Conservation (phyloP, 192 early-diverging fungal species). For the Geranomyces michiganensis region DNA sequence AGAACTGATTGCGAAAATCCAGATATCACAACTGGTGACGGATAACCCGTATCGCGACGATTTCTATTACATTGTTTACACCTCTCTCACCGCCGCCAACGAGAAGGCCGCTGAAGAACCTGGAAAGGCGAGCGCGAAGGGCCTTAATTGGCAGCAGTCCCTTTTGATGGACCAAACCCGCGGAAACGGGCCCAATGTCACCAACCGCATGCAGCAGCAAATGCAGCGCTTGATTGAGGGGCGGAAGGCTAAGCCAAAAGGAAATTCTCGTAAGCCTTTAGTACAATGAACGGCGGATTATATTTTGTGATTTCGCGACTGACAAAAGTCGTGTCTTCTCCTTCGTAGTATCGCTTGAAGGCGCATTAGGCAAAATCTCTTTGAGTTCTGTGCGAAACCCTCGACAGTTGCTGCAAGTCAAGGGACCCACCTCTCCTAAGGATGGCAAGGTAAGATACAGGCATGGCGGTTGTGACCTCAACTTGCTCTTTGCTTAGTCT, state of each 20-base stretch:
- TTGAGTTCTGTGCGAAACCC: conserved; percentile 87
- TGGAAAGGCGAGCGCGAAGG: neutral
- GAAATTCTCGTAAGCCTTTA: conserved; percentile 68
- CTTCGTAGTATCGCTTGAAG: conserved; percentile 79
- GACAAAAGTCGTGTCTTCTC: neutral
- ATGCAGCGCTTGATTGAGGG: conserved; percentile 95
- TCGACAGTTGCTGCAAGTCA: conserved; percentile 77
- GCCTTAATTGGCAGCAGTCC: conserved; percentile 56
- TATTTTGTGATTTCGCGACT: too few relatives aligned
- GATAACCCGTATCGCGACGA: conserved; percentile 93
- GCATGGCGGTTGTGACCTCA: too few relatives aligned
- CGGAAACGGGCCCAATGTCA: conserved; percentile 24
- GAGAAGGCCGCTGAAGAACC: conserved; percentile 4
- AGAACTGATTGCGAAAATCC: conserved; percentile 91
- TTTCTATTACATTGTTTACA: conserved; percentile 95
- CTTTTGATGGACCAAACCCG: conserved; percentile 40
- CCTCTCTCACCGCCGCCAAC: conserved; percentile 35
- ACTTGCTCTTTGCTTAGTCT: neutral
- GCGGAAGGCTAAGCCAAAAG: conserved; percentile 84
- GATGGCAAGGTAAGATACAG: conserved; percentile 5
- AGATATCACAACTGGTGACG: conserved; percentile 90
- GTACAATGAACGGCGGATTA: too few relatives aligned
- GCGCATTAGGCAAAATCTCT: conserved; percentile 93
- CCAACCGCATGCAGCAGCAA: conserved; percentile 85
- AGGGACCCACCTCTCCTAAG: conserved; percentile 43